phyloP scores from a whole-genome alignment of 2,329 filamentous ascomycete genomes.

The Neofusicoccum umdonicola region DNA sequence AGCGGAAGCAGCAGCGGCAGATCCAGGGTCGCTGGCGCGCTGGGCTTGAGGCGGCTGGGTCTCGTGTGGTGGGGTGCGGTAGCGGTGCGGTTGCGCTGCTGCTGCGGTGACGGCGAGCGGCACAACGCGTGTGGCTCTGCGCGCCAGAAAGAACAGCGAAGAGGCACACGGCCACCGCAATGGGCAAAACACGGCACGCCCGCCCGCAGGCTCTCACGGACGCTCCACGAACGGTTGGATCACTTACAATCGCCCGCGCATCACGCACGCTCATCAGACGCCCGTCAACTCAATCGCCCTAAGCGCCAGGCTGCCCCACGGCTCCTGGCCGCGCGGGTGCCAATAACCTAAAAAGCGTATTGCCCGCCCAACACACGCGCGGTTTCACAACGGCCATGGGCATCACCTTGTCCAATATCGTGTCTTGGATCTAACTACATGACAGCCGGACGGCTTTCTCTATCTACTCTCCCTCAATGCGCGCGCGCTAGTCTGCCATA shows the following conservation, averaged over 20 bases:
- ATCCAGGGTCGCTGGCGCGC: background rate
- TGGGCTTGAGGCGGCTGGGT: background rate
- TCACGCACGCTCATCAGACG: background rate
- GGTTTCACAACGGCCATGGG: background rate
- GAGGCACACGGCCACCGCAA: background rate
- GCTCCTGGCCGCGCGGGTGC: background rate
- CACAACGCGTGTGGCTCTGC: no score
- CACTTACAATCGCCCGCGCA: no score
- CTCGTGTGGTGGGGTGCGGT: constrained; percentile 5
- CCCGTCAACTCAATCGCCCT: background rate
- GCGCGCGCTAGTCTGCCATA: background rate
- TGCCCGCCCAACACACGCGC: background rate
- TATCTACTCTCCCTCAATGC: constrained; percentile 15
- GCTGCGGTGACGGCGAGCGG: background rate
- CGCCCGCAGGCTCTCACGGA: background rate
- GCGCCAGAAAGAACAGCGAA: background rate
- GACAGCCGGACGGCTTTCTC: background rate
- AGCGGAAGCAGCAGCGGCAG: background rate
- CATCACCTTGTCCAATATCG: constrained; percentile 1
- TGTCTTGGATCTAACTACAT: constrained; percentile 4
- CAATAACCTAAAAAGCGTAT: background rate
- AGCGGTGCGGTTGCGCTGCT: background rate
- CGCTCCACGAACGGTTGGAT: background rate
- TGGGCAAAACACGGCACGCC: background rate
- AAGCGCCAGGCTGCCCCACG: background rate